phyloP scores from a whole-genome alignment of 352 stramenopile species.

The Globisporangium polare region DNA sequence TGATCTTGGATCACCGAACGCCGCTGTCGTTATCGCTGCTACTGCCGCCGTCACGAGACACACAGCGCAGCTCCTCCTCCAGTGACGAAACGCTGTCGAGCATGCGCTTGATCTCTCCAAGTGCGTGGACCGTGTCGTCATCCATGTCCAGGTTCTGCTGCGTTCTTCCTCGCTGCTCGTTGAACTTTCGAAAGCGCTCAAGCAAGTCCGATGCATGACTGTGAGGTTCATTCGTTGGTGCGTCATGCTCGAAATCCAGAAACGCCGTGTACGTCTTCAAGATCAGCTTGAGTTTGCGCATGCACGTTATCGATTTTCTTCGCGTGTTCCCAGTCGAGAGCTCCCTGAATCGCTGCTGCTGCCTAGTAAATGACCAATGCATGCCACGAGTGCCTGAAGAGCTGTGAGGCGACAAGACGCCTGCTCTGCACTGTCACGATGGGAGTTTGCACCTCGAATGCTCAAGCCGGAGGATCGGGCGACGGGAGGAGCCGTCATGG shows the following conservation, averaged over 20 bases:
- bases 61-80: not conserved
- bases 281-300: not conserved
- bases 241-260: not conserved
- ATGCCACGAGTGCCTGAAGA: too few relatives aligned
- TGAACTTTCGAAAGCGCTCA: not conserved
- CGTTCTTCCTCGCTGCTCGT: not conserved
- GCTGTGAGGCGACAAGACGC: too few relatives aligned
- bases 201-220: not conserved
- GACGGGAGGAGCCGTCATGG: conserved; percentile 53
- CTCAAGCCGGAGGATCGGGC: conserved; percentile 53
- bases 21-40: not conserved
- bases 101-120: not conserved
- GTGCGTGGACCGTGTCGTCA: not conserved
- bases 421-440: conserved; percentile 67
- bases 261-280: not conserved
- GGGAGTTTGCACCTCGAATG: conserved; percentile 42
- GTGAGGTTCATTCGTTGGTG: not conserved
- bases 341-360: not conserved
- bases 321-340: not conserved
- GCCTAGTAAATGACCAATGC: too few relatives aligned
- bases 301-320: not conserved
- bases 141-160: not conserved
- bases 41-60: not conserved
- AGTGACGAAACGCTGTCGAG: not conserved
- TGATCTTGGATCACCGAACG: not conserved